Percentiles rank a stretch among this genome's conserved stretches.
Conservation (phyloP, 257 asterid species). For the Fraxinus cuspidata region DNA sequence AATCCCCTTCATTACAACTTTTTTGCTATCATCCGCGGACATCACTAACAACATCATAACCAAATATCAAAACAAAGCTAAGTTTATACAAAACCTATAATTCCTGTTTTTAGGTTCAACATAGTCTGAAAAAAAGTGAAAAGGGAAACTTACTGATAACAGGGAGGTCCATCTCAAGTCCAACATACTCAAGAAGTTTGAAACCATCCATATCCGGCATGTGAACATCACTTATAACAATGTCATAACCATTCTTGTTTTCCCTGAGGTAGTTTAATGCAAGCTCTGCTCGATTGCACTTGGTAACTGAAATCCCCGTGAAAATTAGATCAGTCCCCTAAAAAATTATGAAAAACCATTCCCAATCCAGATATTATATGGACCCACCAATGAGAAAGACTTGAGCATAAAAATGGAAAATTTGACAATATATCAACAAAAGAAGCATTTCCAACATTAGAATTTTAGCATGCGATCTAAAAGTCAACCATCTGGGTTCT, state of each 20-base stretch:
- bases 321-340: constrained; percentile 6
- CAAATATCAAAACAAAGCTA: constrained; percentile 16
- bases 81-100: not conserved
- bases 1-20: constrained; percentile 93
- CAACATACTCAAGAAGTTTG: constrained; percentile 82
- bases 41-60: constrained; percentile 59
- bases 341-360: constrained; percentile 1
- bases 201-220: constrained; percentile 99
- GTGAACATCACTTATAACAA: constrained; percentile 94
- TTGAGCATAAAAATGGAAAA: not conserved
- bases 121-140: not conserved
- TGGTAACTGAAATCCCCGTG: constrained; percentile 57
- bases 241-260: constrained; percentile 67
- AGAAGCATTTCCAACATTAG: constrained; percentile 7
- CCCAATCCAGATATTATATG: not conserved
- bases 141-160: constrained; percentile 77
- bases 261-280: constrained; percentile 71
- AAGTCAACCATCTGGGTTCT: constrained; percentile 22
- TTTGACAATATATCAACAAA: constrained; percentile 8
- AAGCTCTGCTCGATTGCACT: constrained; percentile 74
- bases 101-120: not conserved
- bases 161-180: constrained; percentile 94
- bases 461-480: constrained; percentile 27
- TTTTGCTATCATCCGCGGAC: constrained; percentile 92
- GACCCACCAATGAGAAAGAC: not conserved